A percentile compares a stretch with the other conserved stretches of the same genome.
Evolutionary conservation across 2,329 filamentous ascomycete species (phyloP).

Genomic region (Fusarium ramigenum): DNA sequence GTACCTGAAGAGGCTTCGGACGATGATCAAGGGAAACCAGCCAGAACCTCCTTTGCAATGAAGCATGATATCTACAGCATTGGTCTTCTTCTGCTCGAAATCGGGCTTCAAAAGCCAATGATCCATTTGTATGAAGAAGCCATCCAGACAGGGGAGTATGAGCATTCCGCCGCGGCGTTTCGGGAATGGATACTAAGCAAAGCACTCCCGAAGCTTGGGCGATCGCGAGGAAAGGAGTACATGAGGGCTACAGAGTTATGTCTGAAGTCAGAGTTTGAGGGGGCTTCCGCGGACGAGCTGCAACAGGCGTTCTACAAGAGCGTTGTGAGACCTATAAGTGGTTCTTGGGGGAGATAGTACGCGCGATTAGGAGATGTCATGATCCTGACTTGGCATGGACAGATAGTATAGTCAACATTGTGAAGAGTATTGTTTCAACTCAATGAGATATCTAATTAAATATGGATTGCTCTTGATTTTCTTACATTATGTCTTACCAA

Average conservation of each 20-base stretch:
- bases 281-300: rapidly evolving
- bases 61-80: neutral
- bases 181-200: neutral
- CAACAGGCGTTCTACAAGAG: neutral
- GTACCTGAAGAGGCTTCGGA: neutral
- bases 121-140: neutral
- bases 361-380: too few species aligned
- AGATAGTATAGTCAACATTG: too few species aligned
- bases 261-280: neutral
- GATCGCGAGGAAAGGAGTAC: neutral
- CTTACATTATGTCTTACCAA: too few species aligned
- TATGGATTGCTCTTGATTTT: too few species aligned
- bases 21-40: rapidly evolving
- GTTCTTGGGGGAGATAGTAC: neutral
- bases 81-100: rapidly evolving
- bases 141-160: rapidly evolving
- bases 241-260: neutral
- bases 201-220: neutral
- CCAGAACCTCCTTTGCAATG: rapidly evolving
- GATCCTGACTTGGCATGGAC: too few species aligned
- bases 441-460: rapidly evolving
- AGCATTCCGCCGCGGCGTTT: neutral
- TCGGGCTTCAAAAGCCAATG: neutral
- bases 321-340: neutral
- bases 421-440: too few species aligned